Conservation (phyloP, 2,329 filamentous ascomycete genomes). For the Grosmannia penicillata region DNA sequence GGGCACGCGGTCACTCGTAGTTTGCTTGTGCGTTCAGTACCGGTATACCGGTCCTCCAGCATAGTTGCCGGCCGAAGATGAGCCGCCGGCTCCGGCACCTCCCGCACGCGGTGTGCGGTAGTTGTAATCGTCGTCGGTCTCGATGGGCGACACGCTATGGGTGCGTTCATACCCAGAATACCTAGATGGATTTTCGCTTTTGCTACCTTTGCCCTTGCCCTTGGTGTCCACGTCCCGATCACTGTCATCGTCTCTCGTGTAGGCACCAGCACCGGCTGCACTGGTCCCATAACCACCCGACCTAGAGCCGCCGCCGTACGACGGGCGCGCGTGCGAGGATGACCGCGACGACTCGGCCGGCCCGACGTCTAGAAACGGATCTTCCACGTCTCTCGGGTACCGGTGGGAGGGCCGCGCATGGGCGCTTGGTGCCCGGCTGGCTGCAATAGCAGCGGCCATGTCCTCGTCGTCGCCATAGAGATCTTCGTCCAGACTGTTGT, state of each 20-base stretch:
- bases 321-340: constrained; percentile 5
- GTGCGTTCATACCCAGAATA: too few relatives aligned
- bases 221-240: constrained; percentile 4
- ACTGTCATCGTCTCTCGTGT: background rate
- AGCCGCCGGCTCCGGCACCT: too few relatives aligned
- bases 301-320: constrained; percentile 1
- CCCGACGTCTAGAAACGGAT: constrained; percentile 7
- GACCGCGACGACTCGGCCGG: constrained; percentile 6
- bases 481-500: too few relatives aligned
- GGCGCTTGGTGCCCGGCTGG: constrained; percentile 7
- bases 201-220: constrained; percentile 2
- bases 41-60: too few relatives aligned
- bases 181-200: background rate
- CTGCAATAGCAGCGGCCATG: constrained; percentile 10
- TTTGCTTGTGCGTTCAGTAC: too few relatives aligned
- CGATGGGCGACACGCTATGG: background rate
- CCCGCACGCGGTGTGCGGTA: too few relatives aligned
- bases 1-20: too few relatives aligned
- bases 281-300: background rate
- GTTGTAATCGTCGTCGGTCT: background rate
- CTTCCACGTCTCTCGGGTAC: background rate
- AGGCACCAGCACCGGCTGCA: background rate
- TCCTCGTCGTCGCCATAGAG: constrained; percentile 8
- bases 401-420: constrained; percentile 1
- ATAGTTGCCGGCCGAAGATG: too few relatives aligned